phyloP scores from a whole-genome alignment of 805 yeast genomes.

The Scheffersomyces spartinae region DNA sequence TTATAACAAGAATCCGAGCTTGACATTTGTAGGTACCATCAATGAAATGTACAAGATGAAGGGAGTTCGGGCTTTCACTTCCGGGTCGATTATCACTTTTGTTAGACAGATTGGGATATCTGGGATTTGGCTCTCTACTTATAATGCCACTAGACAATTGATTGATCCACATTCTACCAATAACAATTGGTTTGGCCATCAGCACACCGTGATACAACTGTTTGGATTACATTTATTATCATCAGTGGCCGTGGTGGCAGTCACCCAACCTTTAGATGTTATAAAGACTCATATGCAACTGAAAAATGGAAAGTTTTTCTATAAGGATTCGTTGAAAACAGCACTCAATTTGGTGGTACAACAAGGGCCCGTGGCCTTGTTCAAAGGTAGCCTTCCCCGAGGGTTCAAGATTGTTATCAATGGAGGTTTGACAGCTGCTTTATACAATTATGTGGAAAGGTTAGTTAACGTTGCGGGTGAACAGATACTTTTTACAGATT shows the following conservation, averaged over 20 bases:
- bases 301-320: constrained; percentile 45
- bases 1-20: constrained; percentile 44
- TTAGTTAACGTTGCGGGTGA: constrained; percentile 17
- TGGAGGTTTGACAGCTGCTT: constrained; percentile 30
- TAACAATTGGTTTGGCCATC: constrained; percentile 33
- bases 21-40: constrained; percentile 39
- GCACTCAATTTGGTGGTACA: constrained; percentile 20
- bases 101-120: constrained; percentile 71
- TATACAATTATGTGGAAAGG: constrained; percentile 24
- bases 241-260: constrained; percentile 59
- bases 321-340: constrained; percentile 49
- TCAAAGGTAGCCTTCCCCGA: constrained; percentile 27
- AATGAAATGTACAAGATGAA: constrained; percentile 60
- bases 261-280: constrained; percentile 85
- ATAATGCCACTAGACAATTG: constrained; percentile 64
- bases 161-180: constrained; percentile 41
- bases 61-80: constrained; percentile 69
- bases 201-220: constrained; percentile 25
- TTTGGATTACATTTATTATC: constrained; percentile 48
- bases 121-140: constrained; percentile 74
- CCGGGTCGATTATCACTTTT: constrained; percentile 77
- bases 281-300: constrained; percentile 81
- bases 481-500: constrained; percentile 20
- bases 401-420: constrained; percentile 27
- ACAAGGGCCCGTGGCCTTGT: constrained; percentile 22